Conservation (phyloP, 1,284 basidiomycete species). For the Ustilago shanxiensis region DNA sequence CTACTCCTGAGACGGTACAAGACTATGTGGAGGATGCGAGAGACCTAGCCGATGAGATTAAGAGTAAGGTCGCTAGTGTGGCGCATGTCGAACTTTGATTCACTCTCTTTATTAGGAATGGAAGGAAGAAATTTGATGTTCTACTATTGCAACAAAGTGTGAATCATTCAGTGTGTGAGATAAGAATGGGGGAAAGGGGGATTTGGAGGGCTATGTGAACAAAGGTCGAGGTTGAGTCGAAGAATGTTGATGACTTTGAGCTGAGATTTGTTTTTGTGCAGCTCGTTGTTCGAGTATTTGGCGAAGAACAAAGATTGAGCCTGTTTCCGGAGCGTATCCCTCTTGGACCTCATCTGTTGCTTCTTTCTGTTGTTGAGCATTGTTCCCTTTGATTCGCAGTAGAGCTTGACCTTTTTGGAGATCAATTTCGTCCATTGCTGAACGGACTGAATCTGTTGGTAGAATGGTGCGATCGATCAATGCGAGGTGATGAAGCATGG, state of each 20-base stretch:
- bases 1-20: slow-evolving; percentile 26
- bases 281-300: slow-evolving; percentile 20
- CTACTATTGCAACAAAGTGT: too few species aligned
- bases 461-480: slow-evolving; percentile 15
- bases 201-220: background rate
- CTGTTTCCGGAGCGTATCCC: slow-evolving; percentile 20
- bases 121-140: background rate
- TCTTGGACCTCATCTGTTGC: background rate
- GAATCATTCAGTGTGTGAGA: too few species aligned
- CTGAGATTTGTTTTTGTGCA: background rate
- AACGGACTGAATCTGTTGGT: slow-evolving; percentile 15
- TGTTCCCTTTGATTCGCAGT: slow-evolving; percentile 1
- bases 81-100: slow-evolving; percentile 30
- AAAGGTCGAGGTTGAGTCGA: background rate
- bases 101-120: background rate
- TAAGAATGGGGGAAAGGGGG: too few species aligned
- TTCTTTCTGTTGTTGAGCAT: background rate
- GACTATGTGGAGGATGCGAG: slow-evolving; percentile 36
- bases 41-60: slow-evolving; percentile 6
- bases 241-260: background rate
- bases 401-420: slow-evolving; percentile 11
- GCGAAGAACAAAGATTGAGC: slow-evolving; percentile 31
- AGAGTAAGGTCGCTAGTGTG: slow-evolving; percentile 10
- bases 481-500: slow-evolving; percentile 20
- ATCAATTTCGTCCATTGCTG: slow-evolving; percentile 20